Evolutionary conservation across 768 basidiomycete genomes (phyloP), one percentile per base, ranked within the genome.

Genomic region (Collybia nuda): DNA sequence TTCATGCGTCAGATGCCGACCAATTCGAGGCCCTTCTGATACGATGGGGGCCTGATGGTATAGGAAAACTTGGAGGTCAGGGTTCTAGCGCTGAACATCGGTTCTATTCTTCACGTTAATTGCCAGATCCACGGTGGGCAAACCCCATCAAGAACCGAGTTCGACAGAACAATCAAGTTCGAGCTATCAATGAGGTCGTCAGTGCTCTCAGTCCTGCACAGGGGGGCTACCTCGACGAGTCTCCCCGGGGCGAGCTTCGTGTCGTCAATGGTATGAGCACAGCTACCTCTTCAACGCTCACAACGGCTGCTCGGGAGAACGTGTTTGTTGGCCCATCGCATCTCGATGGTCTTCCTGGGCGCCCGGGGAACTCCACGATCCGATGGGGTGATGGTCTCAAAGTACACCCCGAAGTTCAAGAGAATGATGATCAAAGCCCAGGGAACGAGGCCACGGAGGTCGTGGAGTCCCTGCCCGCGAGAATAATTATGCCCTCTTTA

Each of bases 1-100:
- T 93, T 8, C 93, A 95, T 71, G 92, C 93, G 24, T 93, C 90
- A 50, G 90, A 93, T 69, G 90, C 87, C 11, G 89, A 90, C 70
- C 90, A 95, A 64, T 82, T 90, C 28, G 89, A 90, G 66, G 92
- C 88, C 21, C 77, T 95, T 52, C 84, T 95, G 43, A 85, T 81
- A 56, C 81, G 91, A 49, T 94, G 93, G 92, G 87, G 88, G 32
- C 87, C 88, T 40, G 93, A 95, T 69, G 86, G 91, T 36, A 70
- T 91, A 66, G 91, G 91, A 52, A 94, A 95, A 69, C 72, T 94
- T 44, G 90, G 88, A 73, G 87, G 92, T 92, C 61, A 70, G 83
- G 55, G 41, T 23, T 47, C 44, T 47, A 44, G 36, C 21, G 12
- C 51, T 51, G 38, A 46, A 19, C 21, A 6, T 49, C 45, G 40